Evolutionary conservation across 148 eudicot species (phyloP).

Genomic region (Drosera capensis): DNA sequence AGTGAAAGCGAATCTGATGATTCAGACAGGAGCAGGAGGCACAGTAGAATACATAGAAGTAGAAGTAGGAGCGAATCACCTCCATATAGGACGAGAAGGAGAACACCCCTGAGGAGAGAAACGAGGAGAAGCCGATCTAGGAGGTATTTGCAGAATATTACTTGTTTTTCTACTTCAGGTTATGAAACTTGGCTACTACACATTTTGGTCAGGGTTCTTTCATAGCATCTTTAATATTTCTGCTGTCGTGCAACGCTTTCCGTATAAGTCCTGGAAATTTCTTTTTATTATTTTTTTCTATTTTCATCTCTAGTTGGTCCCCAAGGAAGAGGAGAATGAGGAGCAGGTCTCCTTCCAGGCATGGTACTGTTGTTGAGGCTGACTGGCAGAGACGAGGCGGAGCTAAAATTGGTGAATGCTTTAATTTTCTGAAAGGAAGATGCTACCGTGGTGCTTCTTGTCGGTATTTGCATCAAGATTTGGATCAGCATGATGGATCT

Average conservation of each 20-base stretch:
- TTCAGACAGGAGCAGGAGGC: conserved; percentile 27
- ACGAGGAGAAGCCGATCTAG: conserved; percentile 67
- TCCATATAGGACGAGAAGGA: conserved; percentile 36
- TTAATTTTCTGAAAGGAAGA: conserved; percentile 57
- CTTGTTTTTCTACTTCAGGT: not conserved
- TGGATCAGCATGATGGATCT: conserved; percentile 27
- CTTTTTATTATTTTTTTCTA: too few species aligned
- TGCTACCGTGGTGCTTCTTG: conserved; percentile 82
- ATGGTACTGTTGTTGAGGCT: conserved; percentile 25
- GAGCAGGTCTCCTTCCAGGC: conserved; percentile 64
- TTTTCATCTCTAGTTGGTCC: conserved; percentile 47
- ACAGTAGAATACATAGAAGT: conserved; percentile 48
- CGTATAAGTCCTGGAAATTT: too few species aligned
- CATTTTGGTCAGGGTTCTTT: not conserved
- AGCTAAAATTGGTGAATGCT: conserved; percentile 32
- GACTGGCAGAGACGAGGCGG: conserved; percentile 40
- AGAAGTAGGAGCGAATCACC: conserved; percentile 68
- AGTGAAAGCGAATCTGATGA: conserved; percentile 76
- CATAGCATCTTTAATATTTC: conserved; percentile 7
- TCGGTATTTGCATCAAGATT: conserved; percentile 52
- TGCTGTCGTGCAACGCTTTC: too few species aligned
- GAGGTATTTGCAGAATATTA: conserved; percentile 44
- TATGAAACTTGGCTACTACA: too few species aligned
- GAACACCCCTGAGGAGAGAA: conserved; percentile 52
- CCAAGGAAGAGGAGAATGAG: conserved; percentile 71